Evolutionary conservation across 345 rosid genomes (phyloP), one percentile per base, ranked within the genome.

Genomic region (Hibiscus mutabilis): DNA sequence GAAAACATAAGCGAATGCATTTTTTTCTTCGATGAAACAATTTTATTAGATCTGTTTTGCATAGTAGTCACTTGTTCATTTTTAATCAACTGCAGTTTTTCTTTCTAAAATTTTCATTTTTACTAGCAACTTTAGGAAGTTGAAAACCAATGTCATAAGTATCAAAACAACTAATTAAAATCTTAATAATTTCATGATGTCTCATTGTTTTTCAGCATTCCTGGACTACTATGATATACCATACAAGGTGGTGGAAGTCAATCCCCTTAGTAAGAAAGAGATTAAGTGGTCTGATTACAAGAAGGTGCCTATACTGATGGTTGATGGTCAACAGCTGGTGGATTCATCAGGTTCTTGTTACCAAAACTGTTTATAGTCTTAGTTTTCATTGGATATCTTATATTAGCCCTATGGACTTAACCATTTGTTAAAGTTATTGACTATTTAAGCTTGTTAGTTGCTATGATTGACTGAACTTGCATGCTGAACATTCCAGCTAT

Each of bases 211-310:
- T 4, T 73, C 80, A 89, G 95, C 92, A 0, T 89, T 89, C 82
- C 75, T 89, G 82, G 92, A 89, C 68, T 89, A 86, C 71, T 73
- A 89, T 60, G 79, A 81, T 14, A 83, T 89, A 65, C 86, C 92
- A 0, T 85, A 89, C 84, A 86, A 82, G 79, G 84, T 87, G 14
- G 90, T 89, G 79, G 96, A 87, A 76, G 96, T 87, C 53, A 87
- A 89, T 74, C 96, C 92, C 29, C 78, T 89, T 35, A 83, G 72
- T 75, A 89, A 87, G 72, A 89, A 87, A 72, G 96, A 89, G 80
- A 86, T 89, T 73, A 89, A 86, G 81, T 89, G 92, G 92, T 87
- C 92, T 69, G 88, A 86, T 76, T 87, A 87, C 80, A 87, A 82
- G 84, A 89, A 89, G 79, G 96, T 89, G 80, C 96, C 96, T 57